A percentile compares a stretch with the other conserved stretches of the same genome.
Evolutionary conservation across 768 basidiomycete species (phyloP).

Genomic region (Russula compacta): DNA sequence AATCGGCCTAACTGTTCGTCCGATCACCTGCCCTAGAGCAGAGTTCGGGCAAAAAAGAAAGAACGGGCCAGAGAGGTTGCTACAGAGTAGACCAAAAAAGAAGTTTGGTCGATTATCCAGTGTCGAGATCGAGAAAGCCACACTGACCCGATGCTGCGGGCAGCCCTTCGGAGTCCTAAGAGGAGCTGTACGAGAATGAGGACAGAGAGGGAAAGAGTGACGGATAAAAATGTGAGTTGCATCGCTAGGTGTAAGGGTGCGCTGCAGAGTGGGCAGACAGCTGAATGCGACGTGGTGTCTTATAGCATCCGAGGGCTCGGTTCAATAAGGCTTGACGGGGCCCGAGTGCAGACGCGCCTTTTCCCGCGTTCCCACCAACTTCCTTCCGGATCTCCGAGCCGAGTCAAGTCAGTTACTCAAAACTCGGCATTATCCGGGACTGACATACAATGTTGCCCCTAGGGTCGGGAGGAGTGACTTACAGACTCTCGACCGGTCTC

Average conservation of each 20-base stretch:
- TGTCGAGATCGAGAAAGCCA: neutral
- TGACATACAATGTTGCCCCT: no score
- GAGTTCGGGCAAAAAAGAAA: neutral
- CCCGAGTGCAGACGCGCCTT: no score
- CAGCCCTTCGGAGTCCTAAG: neutral
- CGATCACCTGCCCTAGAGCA: neutral
- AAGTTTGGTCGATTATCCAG: neutral
- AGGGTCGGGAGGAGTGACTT: no score
- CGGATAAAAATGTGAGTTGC: neutral
- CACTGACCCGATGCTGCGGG: constrained; percentile 1
- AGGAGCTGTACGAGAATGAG: neutral
- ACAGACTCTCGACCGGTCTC: neutral
- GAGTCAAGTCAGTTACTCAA: no score
- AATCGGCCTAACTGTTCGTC: neutral
- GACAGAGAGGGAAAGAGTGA: neutral
- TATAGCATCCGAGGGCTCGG: no score
- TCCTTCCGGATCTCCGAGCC: no score
- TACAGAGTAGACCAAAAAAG: neutral
- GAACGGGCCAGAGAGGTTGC: constrained; percentile 2
- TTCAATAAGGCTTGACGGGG: no score
- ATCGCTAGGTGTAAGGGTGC: neutral
- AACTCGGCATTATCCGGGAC: no score
- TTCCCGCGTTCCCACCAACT: no score
- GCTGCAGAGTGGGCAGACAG: neutral
- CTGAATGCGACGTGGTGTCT: neutral